phyloP scores from a whole-genome alignment of 75 land plant genomes.

The Chamaecyparis obtusa region DNA sequence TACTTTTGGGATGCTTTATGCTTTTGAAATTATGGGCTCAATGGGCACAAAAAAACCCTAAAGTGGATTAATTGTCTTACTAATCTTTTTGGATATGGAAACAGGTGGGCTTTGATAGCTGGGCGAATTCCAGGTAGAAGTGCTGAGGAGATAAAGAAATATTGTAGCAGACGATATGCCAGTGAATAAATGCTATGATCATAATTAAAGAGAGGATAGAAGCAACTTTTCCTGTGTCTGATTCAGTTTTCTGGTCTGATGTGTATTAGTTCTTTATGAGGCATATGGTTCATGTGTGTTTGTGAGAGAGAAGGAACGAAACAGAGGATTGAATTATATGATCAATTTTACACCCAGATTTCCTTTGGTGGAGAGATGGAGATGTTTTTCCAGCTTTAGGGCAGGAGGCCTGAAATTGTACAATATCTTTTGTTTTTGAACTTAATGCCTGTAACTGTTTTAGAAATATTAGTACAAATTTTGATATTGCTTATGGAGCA shows the following conservation, averaged over 20 bases:
- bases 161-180: conserved; percentile 8
- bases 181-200: not conserved
- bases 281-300: not conserved
- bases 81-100: not conserved
- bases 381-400: not conserved
- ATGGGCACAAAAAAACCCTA: not conserved
- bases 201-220: not conserved
- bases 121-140: conserved; percentile 12
- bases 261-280: not conserved
- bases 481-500: not conserved
- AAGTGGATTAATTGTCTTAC: not conserved
- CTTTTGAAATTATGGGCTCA: not conserved
- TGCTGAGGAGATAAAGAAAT: conserved; percentile 9
- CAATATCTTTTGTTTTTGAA: not conserved
- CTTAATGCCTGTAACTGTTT: not conserved
- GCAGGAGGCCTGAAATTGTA: not conserved
- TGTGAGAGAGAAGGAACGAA: not conserved
- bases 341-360: not conserved
- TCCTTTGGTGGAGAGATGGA: not conserved
- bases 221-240: conserved; percentile 3
- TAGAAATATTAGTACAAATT: not conserved
- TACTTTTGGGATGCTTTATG: not conserved
- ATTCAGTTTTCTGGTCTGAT: conserved; percentile 6
- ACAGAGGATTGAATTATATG: not conserved
- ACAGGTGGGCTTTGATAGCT: conserved; percentile 13